Evolutionary conservation across 495 filamentous ascomycete species (phyloP).

Genomic region (Xylaria curta): DNA sequence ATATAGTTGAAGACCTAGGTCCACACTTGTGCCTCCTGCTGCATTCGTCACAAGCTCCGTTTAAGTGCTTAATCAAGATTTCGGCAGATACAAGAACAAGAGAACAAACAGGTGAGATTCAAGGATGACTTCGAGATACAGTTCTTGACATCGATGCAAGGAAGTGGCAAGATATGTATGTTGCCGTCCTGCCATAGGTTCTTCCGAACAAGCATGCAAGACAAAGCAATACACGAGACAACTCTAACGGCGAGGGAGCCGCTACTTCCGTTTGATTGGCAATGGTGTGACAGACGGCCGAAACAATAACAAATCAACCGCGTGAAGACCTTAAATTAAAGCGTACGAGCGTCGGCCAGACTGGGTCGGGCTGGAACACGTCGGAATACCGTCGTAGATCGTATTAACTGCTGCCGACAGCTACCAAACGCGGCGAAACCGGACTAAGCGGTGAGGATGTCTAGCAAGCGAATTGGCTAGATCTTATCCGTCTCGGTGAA

Average conservation of each 20-base stretch:
- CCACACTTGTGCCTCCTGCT: constrained; percentile 18
- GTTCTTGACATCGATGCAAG: not conserved
- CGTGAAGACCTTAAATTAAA: constrained; percentile 22
- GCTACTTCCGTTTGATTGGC: constrained; percentile 5
- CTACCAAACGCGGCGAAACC: not conserved
- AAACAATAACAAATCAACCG: constrained; percentile 13
- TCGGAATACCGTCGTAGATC: not conserved
- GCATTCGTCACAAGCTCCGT: constrained; percentile 16
- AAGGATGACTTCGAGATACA: not conserved
- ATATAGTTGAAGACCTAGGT: constrained; percentile 12
- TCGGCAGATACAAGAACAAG: not conserved
- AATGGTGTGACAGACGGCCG: constrained; percentile 14
- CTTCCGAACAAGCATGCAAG: not conserved
- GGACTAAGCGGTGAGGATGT: constrained; percentile 11
- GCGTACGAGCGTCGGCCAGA: not conserved
- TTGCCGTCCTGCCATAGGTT: not conserved
- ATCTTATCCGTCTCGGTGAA: constrained; percentile 4
- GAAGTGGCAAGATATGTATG: not conserved
- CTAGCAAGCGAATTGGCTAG: not conserved
- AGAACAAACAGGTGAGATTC: not conserved
- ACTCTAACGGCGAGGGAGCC: not conserved
- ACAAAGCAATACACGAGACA: not conserved
- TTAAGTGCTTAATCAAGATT: not conserved
- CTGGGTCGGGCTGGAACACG: constrained; percentile 18
- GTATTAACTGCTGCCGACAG: not conserved